phyloP scores from a whole-genome alignment of 805 yeast genomes.

The Yarrowia bubula region DNA sequence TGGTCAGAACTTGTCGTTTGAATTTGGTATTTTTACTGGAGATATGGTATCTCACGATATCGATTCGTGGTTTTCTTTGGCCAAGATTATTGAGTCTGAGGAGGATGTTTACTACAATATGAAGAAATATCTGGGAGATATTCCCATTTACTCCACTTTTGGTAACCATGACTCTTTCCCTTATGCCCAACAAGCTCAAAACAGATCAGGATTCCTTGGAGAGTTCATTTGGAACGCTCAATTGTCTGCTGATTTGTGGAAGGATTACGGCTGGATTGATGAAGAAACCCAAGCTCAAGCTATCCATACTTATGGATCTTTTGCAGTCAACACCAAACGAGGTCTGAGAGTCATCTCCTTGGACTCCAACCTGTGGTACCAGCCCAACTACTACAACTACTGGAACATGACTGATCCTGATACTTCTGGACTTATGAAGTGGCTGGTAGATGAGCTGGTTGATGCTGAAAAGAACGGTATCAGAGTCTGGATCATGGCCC shows the following conservation, averaged over 20 bases:
- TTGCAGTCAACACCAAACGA: conserved; percentile 51
- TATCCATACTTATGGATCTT: conserved; percentile 55
- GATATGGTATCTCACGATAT: conserved; percentile 68
- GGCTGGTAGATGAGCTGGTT: conserved; percentile 57
- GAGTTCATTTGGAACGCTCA: conserved; percentile 49
- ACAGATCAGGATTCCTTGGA: conserved; percentile 45
- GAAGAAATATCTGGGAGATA: conserved; percentile 49
- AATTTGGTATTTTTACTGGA: conserved; percentile 68
- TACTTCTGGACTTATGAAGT: conserved; percentile 60
- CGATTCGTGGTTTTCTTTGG: conserved; percentile 45
- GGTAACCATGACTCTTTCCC: conserved; percentile 77
- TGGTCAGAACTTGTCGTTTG: conserved; percentile 45
- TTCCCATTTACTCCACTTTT: conserved; percentile 60
- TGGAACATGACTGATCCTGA: conserved; percentile 53
- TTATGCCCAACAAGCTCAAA: conserved; percentile 64
- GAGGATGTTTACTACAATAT: conserved; percentile 50
- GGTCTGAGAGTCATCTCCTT: conserved; percentile 62
- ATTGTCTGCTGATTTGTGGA: conserved; percentile 50
- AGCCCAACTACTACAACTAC: conserved; percentile 57
- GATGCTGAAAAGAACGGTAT: conserved; percentile 57
- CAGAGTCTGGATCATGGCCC: conserved; percentile 70
- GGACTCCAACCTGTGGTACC: conserved; percentile 68
- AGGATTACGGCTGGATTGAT: conserved; percentile 48
- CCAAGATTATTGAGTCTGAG: conserved; percentile 54
- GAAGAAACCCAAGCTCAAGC: conserved; percentile 32